These are phyloP conservation scores for Coccomyxa sp. DNA, from an alignment of 139 green algal species.

Conservation along the genomic window DNA sequence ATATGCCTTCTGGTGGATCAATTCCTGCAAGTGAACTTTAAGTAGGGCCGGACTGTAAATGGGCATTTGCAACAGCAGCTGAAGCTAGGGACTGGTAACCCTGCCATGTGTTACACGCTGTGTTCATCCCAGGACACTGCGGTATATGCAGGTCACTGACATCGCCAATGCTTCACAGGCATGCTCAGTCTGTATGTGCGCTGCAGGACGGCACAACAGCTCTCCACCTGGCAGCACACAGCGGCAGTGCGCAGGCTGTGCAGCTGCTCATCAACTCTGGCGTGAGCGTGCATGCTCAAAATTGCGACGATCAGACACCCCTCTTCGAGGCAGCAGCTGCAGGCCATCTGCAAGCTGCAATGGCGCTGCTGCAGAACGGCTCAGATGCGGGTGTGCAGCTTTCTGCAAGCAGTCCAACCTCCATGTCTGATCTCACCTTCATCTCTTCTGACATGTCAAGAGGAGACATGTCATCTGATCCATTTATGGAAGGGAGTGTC, in stretches of 20 bases:
- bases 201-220: slow-evolving; percentile 12
- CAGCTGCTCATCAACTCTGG: not conserved
- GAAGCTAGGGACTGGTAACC: no score
- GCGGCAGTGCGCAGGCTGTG: not conserved
- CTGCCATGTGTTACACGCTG: no score
- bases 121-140: not conserved
- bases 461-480: no score
- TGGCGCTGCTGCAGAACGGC: not conserved
- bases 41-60: no score
- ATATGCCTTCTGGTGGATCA: no score
- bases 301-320: not conserved
- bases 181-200: not conserved
- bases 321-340: not conserved
- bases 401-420: no score
- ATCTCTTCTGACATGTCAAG: no score
- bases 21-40: no score
- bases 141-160: not conserved
- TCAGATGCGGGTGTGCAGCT: no score
- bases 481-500: not conserved
- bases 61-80: no score
- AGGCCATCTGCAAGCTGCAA: not conserved
- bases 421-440: no score
- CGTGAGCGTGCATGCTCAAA: slow-evolving; percentile 1
- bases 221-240: slow-evolving; percentile 6
- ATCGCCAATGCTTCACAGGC: not conserved